Evolutionary conservation across 2,329 filamentous ascomycete species (phyloP), one percentile per base, ranked within the genome.

Genomic region (Lecanicillium sp.): DNA sequence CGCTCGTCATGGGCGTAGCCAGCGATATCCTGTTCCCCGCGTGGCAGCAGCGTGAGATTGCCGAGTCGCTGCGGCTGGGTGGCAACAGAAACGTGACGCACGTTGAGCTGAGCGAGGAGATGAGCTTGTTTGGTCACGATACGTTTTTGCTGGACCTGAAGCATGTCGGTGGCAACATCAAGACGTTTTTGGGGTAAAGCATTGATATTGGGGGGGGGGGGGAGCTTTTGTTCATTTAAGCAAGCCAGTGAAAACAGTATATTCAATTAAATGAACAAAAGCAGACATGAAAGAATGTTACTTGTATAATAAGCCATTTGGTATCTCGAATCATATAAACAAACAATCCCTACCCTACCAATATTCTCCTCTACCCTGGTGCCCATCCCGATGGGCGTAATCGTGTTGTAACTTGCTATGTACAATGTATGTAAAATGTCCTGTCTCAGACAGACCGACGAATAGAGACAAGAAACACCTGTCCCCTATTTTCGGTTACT

Each of bases 21-120:
- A 96, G 87, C 51, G 92, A 98, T 57, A 97, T 96, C 36, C 66
- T 98, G 27, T 98, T 98, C 64, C 92, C 92, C 0, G 88, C 92
- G 0, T 98, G 92, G 90, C 92, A 98, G 66, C 92, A 98, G 66
- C 78, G 86, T 38, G 92, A 98, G 61, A 81, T 98, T 45, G 90
- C 89, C 4, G 81, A 90, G 54, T 84, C 90, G 3, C 67, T 98
- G 46, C 77, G 79, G 43, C 72, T 76, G 25, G 76, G 75, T 1
- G 92, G 92, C 1, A 97, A 95, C 54, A 71, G 77, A 44, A 78
- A 75, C 22, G 89, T 98, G 1, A 82, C 80, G 32, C 88, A 98
- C 60, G 76, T 92, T 12, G 92, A 98, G 66, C 67, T 98, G 36
- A 92, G 89, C 25, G 87, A 97, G 65, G 88, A 97, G 64, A 78